Evolutionary conservation across 257 asterid genomes (phyloP).

Genomic region (Solanum virginianum): DNA sequence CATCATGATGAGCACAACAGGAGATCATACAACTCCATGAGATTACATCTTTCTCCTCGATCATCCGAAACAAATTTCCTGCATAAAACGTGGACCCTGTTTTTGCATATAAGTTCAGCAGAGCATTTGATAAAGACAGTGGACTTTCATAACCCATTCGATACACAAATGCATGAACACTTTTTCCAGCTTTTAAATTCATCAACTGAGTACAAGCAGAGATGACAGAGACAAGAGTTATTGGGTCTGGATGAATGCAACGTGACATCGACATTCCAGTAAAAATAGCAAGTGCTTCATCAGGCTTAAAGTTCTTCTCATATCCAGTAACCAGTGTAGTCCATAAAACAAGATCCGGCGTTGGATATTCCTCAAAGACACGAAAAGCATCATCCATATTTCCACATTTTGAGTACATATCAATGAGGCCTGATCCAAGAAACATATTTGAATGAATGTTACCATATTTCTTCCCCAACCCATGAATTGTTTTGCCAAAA

Average conservation of each 20-base stretch:
- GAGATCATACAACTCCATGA: constrained; percentile 75
- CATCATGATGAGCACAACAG: constrained; percentile 62
- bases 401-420: constrained; percentile 63
- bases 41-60: constrained; percentile 56
- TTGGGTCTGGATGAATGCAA: constrained; percentile 23
- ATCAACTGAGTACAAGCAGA: constrained; percentile 56
- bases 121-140: constrained; percentile 37
- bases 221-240: constrained; percentile 42
- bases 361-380: constrained; percentile 47
- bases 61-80: constrained; percentile 31
- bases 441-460: constrained; percentile 28
- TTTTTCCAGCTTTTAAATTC: constrained; percentile 38
- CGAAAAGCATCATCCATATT: constrained; percentile 32
- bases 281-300: constrained; percentile 32
- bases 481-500: constrained; percentile 48
- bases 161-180: constrained; percentile 48
- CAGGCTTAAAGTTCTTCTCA: constrained; percentile 35
- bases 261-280: constrained; percentile 16
- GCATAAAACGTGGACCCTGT: constrained; percentile 28
- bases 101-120: constrained; percentile 51
- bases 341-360: constrained; percentile 66
- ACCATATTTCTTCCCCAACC: constrained; percentile 34
- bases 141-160: constrained; percentile 20
- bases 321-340: constrained; percentile 51
- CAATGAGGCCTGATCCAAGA: constrained; percentile 53